Percentiles rank a stretch among this genome's conserved stretches.
Conservation (phyloP, 2,329 filamentous ascomycete genomes). For the Alternaria arborescens region DNA sequence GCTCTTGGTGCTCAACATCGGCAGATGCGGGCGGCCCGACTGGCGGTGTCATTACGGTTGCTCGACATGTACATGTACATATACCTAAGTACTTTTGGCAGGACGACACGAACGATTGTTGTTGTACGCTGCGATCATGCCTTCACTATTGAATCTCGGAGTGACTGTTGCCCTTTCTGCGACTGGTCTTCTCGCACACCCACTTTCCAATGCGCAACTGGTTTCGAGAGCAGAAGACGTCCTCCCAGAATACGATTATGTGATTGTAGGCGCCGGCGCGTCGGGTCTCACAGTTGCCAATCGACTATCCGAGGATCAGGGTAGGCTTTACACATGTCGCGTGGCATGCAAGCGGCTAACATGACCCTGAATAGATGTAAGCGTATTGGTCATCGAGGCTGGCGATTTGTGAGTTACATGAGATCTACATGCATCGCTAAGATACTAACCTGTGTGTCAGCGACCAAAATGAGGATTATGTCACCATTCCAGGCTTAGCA, state of each 20-base stretch:
- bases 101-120: not conserved
- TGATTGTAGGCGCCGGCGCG: conserved; percentile 38
- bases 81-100: not conserved
- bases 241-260: conserved; percentile 35
- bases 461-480: conserved; percentile 31
- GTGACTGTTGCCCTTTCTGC: conserved; percentile 24
- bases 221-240: conserved; percentile 23
- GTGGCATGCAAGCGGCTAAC: not conserved
- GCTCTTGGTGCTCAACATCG: conserved; percentile 3
- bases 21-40: conserved; percentile 7
- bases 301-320: conserved; percentile 33
- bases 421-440: not conserved
- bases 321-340: conserved; percentile 10
- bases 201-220: conserved; percentile 25
- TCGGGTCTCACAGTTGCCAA: conserved; percentile 42
- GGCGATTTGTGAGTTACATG: conserved; percentile 27
- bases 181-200: conserved; percentile 23
- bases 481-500: conserved; percentile 37
- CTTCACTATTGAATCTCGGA: conserved; percentile 16
- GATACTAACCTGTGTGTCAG: conserved; percentile 17
- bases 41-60: conserved; percentile 6
- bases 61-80: not conserved
- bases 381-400: conserved; percentile 35
- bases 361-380: conserved; percentile 17
- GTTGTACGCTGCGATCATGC: conserved; percentile 11